Conservation (phyloP, 805 yeast species). For the Metschnikowia matae region DNA sequence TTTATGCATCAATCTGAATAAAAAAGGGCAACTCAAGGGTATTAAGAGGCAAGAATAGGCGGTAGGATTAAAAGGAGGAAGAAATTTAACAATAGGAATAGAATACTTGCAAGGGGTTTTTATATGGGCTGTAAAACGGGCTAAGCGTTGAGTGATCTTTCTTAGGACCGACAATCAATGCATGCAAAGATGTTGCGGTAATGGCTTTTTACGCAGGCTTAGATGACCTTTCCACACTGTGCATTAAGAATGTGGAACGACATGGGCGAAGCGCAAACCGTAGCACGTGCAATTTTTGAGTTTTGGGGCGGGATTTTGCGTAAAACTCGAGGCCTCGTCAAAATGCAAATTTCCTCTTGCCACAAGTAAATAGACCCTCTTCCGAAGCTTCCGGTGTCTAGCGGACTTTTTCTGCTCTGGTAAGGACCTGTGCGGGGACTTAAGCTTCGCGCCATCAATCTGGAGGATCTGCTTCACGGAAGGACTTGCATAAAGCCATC, state of each 20-base stretch:
- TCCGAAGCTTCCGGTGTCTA: no score
- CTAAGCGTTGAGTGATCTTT: neutral
- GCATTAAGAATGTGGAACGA: neutral
- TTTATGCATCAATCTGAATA: neutral
- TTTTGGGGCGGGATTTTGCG: neutral
- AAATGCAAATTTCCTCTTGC: neutral
- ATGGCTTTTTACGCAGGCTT: neutral
- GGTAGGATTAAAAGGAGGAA: neutral
- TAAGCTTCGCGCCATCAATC: neutral
- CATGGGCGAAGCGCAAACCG: neutral
- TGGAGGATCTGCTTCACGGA: neutral
- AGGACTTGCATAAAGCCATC: neutral
- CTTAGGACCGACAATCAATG: neutral
- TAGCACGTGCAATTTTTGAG: neutral
- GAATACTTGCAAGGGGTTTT: neutral
- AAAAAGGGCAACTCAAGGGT: neutral
- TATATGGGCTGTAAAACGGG: neutral
- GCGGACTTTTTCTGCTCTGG: no score
- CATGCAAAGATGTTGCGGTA: conserved; percentile 6
- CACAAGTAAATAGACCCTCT: neutral
- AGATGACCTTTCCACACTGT: neutral
- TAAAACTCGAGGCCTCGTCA: neutral
- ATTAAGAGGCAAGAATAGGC: neutral
- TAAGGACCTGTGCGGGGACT: neutral
- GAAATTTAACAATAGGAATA: neutral